A percentile compares a stretch with the other conserved stretches of the same genome.
Conservation (phyloP, 805 yeast species). For the Sugiyamaella smithiae region DNA sequence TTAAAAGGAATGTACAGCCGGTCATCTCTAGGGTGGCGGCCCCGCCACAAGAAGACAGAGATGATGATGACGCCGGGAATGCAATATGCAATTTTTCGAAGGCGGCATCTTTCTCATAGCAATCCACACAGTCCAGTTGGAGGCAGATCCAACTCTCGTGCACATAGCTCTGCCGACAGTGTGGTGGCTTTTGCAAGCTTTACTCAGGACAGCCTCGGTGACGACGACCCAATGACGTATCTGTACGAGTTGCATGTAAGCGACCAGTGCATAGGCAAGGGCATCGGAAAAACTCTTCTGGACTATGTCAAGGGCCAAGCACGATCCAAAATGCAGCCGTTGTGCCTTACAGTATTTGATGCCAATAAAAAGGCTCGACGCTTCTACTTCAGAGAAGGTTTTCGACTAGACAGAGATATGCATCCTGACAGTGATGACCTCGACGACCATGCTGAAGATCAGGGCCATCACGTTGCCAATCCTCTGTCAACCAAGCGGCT, state of each 20-base stretch:
- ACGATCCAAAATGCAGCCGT: not conserved
- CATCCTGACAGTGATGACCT: not conserved
- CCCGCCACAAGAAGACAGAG: conserved; percentile 25
- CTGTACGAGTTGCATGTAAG: conserved; percentile 32
- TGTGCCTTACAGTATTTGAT: conserved; percentile 27
- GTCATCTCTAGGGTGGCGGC: conserved; percentile 29
- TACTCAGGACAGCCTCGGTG: conserved; percentile 13
- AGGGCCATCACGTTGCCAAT: not conserved
- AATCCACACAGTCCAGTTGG: not conserved
- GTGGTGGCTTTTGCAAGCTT: conserved; percentile 26
- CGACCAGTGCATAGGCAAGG: conserved; percentile 18
- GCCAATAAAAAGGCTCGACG: conserved; percentile 24
- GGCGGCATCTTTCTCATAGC: not conserved
- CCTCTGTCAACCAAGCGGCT: not conserved
- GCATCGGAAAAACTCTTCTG: conserved; percentile 25
- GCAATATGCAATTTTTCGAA: conserved; percentile 16
- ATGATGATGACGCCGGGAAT: conserved; percentile 23
- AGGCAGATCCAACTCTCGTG: not conserved
- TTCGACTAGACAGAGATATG: not conserved
- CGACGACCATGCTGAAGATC: not conserved
- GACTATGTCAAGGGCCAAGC: conserved; percentile 12
- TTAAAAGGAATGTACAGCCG: conserved; percentile 26
- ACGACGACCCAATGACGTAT: conserved; percentile 20
- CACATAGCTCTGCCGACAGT: not conserved
- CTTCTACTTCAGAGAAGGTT: conserved; percentile 27